Evolutionary conservation across 305 asterid genomes (phyloP).

Genomic region (Solanum hybrid): DNA sequence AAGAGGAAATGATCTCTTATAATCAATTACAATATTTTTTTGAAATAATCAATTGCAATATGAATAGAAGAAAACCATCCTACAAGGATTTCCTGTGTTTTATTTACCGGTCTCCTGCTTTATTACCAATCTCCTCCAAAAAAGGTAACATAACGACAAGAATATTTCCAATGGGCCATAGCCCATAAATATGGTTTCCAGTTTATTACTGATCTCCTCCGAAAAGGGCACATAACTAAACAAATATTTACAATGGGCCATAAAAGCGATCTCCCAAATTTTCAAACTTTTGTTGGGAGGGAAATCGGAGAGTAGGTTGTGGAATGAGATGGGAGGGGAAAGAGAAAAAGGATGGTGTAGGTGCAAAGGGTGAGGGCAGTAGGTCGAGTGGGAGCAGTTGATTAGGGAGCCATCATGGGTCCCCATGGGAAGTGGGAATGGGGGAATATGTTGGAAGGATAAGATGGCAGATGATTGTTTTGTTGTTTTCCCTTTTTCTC

Average conservation of each 20-base stretch:
- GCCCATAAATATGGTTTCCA: not conserved
- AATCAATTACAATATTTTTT: not conserved
- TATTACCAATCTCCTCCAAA: not conserved
- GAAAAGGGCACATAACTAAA: not conserved
- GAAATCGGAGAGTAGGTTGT: not conserved
- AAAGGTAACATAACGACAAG: not conserved
- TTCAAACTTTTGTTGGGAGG: not conserved
- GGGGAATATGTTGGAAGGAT: not conserved
- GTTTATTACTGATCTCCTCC: not conserved
- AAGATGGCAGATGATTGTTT: not conserved
- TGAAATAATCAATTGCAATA: not conserved
- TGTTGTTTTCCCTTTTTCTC: not conserved
- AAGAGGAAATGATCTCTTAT: not conserved
- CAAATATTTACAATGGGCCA: not conserved
- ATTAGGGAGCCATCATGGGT: not conserved
- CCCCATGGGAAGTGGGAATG: not conserved
- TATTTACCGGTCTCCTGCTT: not conserved
- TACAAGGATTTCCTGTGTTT: not conserved
- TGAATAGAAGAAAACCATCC: not conserved
- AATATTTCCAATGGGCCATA: not conserved
- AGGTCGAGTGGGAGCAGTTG: not conserved
- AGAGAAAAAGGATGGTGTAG: not conserved
- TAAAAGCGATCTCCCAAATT: not conserved
- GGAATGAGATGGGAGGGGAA: not conserved
- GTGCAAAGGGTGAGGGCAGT: not conserved